Conservation (phyloP, 2,329 filamentous ascomycete genomes). For the Pseudofabraea citricarpa region DNA sequence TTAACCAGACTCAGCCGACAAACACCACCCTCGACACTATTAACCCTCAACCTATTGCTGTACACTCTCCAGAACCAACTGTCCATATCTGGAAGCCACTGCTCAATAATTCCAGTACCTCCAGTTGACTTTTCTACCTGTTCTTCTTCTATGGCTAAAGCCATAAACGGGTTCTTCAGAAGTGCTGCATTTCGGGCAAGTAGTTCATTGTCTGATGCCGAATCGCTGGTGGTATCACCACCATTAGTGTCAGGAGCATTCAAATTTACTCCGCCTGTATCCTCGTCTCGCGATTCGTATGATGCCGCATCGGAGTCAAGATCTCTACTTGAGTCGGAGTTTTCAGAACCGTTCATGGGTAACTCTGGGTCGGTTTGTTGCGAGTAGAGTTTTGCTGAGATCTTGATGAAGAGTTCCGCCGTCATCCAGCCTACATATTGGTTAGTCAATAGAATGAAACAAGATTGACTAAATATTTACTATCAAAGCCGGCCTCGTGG, state of each 20-base stretch:
- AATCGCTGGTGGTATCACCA: background rate
- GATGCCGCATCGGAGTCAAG: background rate
- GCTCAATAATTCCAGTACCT: background rate
- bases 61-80: constrained; percentile 25
- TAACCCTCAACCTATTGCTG: constrained; percentile 27
- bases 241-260: background rate
- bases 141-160: background rate
- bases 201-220: background rate
- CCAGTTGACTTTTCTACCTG: background rate
- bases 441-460: background rate
- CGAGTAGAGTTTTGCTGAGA: constrained; percentile 18
- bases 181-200: constrained; percentile 10
- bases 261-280: background rate
- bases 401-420: constrained; percentile 34
- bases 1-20: constrained; percentile 16
- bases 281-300: constrained; percentile 2
- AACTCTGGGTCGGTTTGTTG: constrained; percentile 2
- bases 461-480: constrained; percentile 29
- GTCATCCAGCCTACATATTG: constrained; percentile 34
- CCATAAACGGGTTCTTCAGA: constrained; percentile 2
- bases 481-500: constrained; percentile 60
- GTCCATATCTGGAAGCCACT: constrained; percentile 15
- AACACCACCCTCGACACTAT: constrained; percentile 22
- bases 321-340: background rate
- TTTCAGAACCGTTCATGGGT: background rate